Conservation (phyloP, 2,329 filamentous ascomycete genomes). For the Ophiostoma populinum region DNA sequence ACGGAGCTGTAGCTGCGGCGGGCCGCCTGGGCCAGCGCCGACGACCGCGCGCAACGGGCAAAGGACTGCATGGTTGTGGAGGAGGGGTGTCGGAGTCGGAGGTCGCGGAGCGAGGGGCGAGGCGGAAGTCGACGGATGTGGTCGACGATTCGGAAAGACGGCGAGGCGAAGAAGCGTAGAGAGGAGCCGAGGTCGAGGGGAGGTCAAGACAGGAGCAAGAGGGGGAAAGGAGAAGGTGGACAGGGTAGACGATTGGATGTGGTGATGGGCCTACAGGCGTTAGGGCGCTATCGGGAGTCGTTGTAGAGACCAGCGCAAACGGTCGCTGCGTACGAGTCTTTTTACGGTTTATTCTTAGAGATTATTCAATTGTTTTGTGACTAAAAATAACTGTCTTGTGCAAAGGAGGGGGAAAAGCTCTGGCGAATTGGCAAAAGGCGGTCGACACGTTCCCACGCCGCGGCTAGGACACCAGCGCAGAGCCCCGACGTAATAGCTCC, state of each 20-base stretch:
- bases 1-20: constrained; percentile 60
- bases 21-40: constrained; percentile 45
- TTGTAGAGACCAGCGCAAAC: no score
- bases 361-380: background rate
- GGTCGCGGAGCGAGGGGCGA: background rate
- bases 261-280: no score
- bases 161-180: no score
- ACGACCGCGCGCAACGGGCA: constrained; percentile 50
- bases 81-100: background rate
- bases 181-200: no score
- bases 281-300: no score
- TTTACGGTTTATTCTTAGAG: background rate
- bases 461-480: background rate
- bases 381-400: background rate
- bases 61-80: constrained; percentile 57
- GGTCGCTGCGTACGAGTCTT: no score
- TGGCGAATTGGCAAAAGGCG: background rate
- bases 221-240: no score
- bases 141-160: no score
- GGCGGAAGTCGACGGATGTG: no score
- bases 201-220: no score
- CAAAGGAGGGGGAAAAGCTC: background rate
- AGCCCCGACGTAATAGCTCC: constrained; percentile 1
- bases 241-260: no score
- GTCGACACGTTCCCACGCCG: background rate